A percentile compares a stretch with the other conserved stretches of the same genome.
These are phyloP conservation scores for Metarhizium sp. DNA, from an alignment of 2,329 filamentous ascomycete genomes.

Conservation along the genomic window DNA sequence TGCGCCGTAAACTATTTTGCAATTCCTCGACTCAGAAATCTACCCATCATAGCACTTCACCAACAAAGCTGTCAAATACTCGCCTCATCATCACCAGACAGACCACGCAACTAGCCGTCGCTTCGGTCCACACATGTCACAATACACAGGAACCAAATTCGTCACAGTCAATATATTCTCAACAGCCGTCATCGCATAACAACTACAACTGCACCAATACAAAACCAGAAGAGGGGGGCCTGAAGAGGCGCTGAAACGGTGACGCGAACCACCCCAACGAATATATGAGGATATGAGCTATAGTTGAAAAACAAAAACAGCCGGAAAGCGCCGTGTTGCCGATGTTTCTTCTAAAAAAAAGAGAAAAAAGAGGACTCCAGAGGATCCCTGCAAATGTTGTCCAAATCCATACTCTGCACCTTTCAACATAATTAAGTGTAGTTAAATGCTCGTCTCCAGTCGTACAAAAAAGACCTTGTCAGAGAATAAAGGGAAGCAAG, in stretches of 20 bases:
- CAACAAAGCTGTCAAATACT: too few species aligned
- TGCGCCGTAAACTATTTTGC: too few species aligned
- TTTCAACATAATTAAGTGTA: neutral
- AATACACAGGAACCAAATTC: neutral
- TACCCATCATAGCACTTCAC: too few species aligned
- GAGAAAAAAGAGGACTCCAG: neutral
- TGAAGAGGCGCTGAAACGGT: neutral
- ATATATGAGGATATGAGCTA: neutral
- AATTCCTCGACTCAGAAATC: too few species aligned
- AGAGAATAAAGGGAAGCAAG: neutral
- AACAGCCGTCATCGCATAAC: neutral
- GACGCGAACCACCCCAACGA: neutral
- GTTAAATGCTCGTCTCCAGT: constrained; percentile 1
- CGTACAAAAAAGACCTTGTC: neutral
- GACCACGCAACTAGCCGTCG: neutral
- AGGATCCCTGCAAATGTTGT: neutral
- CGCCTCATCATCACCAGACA: too few species aligned
- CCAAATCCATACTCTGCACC: neutral
- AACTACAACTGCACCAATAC: neutral
- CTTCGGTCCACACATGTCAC: neutral
- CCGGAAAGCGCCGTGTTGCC: constrained; percentile 3
- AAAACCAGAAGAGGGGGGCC: neutral
- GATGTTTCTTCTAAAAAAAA: neutral
- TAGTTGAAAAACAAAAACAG: neutral
- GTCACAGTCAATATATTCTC: neutral